Evolutionary conservation across 768 basidiomycete species (phyloP), one percentile per base, ranked within the genome.

Genomic region (Phanerochaete sordida): DNA sequence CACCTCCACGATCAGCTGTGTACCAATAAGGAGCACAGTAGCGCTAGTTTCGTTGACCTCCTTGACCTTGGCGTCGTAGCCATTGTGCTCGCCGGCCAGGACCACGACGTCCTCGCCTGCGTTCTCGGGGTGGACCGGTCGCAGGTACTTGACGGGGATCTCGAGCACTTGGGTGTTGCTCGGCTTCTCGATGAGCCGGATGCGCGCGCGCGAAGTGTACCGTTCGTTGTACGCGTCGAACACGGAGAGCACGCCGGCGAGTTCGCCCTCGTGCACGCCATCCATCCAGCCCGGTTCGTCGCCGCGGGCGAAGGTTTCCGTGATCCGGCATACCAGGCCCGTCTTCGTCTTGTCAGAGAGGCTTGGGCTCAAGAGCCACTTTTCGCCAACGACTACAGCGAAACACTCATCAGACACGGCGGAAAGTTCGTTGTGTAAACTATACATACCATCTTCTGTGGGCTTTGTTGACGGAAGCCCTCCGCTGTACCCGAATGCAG

Each of bases 251-350:
- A 71, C 65, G 53, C 67, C 57, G 37, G 66, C 70, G 31, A 62
- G 60, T 47, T 65, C 63, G 58, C 63, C 67, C 58, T 71, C 70
- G 60, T 67, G 64, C 54, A 69, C 62, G 65, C 68, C 70, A 43
- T 63, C 53, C 60, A 67, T 59, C 68, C 67, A 71, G 28, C 60
- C 63, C 11, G 33, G 37, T 13, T 60, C 59, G 5, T 28, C 26
- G 39, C 50, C 49, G 27, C 56, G 57, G 44, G 54, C 53, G 59
- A 60, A 67, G 15, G 66, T 58, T 48, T 61, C 61, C n/a, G 60
- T 45, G 21, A 69, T 64, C 47, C 66, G 61, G 64, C 66, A 67
- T 23, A 68, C 30, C 23, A 69, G 57, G n/a, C 68, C 68, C 1
- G 48, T 46, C 63, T 68, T 61, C 1, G 48, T 46, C 63, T 68